These are phyloP conservation scores for Phytophthora ohioensis DNA, from an alignment of 352 stramenopile genomes.

Conservation along the genomic window DNA sequence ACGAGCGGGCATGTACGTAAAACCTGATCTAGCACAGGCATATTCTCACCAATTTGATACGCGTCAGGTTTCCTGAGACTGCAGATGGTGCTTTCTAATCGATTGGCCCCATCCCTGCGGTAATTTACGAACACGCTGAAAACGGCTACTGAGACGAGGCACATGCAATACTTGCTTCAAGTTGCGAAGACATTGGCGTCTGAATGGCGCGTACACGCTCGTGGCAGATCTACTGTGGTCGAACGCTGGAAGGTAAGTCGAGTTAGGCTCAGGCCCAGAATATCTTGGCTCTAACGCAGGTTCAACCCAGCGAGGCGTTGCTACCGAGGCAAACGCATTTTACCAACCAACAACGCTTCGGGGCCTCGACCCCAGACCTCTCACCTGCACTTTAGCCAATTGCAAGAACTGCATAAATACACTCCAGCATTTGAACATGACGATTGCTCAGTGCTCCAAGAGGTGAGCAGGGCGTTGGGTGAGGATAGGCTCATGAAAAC, in stretches of 20 bases:
- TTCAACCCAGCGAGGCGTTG: slow-evolving; percentile 3
- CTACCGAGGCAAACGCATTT: slow-evolving; percentile 1
- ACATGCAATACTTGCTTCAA: slow-evolving; percentile 4
- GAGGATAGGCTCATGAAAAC: slow-evolving; percentile 31
- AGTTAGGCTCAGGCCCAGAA: neutral
- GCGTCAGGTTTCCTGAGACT: slow-evolving; percentile 28
- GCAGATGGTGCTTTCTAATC: slow-evolving; percentile 20
- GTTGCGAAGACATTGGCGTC: neutral
- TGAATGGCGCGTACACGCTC: neutral
- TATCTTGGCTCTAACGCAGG: slow-evolving; percentile 1
- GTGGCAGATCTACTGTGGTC: no score
- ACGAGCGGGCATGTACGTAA: slow-evolving; percentile 9
- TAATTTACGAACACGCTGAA: slow-evolving; percentile 23
- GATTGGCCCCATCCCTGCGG: slow-evolving; percentile 9
- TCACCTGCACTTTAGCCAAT: slow-evolving; percentile 1
- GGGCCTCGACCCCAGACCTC: slow-evolving; percentile 4
- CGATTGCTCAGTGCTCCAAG: slow-evolving; percentile 11
- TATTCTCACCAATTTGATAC: slow-evolving; percentile 9
- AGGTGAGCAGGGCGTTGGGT: slow-evolving; percentile 12
- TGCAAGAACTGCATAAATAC: slow-evolving; percentile 32
- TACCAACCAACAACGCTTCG: slow-evolving; percentile 1
- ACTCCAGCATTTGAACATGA: slow-evolving; percentile 33
- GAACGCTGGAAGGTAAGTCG: neutral
- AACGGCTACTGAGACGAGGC: slow-evolving; percentile 19
- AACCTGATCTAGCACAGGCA: neutral